Conservation (phyloP, 2,329 filamentous ascomycete species). For the Rutstroemia sp. region DNA sequence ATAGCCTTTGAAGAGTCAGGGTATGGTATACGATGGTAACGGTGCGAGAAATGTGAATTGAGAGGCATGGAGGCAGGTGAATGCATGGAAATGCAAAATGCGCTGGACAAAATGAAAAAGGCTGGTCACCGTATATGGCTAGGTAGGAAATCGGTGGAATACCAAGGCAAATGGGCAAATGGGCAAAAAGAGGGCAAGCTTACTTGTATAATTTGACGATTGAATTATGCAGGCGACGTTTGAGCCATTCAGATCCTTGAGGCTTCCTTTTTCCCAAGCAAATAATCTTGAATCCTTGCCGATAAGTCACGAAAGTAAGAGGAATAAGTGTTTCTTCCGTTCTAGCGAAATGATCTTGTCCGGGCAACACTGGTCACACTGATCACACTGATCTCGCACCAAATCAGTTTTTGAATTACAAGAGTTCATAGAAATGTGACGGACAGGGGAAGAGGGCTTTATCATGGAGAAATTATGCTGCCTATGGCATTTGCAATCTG, state of each 20-base stretch:
- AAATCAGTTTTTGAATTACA: background rate
- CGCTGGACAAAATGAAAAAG: slow-evolving; percentile 8
- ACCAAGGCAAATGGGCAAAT: background rate
- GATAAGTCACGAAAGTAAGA: background rate
- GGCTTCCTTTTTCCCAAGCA: background rate
- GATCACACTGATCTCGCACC: background rate
- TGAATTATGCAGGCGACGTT: background rate
- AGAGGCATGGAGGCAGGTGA: background rate
- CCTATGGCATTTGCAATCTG: background rate
- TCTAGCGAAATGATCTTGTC: background rate
- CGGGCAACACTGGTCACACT: background rate
- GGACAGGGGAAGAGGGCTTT: background rate
- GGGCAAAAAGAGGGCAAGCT: background rate
- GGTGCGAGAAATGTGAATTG: background rate
- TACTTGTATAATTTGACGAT: background rate
- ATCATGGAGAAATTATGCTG: no score
- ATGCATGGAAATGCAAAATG: slow-evolving; percentile 8
- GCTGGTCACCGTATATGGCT: slow-evolving; percentile 6
- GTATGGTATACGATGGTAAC: background rate
- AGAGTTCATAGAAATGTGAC: background rate
- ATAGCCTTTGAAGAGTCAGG: background rate
- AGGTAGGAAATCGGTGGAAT: background rate
- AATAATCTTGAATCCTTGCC: background rate
- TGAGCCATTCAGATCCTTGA: background rate
- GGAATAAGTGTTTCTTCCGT: no score